Evolutionary conservation across 352 stramenopile genomes (phyloP), one percentile per base, ranked within the genome.

Genomic region (Halophytophthora batemanensis): DNA sequence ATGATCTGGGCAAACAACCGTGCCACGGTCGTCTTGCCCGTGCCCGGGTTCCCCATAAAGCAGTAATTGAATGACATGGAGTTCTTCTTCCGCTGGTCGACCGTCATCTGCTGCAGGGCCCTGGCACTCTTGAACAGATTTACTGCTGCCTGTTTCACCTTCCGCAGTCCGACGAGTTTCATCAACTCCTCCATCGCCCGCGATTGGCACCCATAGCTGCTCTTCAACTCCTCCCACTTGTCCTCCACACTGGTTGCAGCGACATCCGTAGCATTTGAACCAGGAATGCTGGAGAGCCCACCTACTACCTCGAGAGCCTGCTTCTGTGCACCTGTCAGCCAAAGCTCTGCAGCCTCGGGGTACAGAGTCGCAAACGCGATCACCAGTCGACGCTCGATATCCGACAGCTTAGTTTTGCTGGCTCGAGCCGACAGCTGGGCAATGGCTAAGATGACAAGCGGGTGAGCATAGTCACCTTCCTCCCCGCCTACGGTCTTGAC

Each of bases 1-100:
- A 97, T 54, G n/a, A 96, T 77, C 1, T 52, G 57, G n/a, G 85
- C 81, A 71, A 95, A 96, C 22, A 93, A 47, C 17, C 80, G 72
- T 2, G 86, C 86, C 45, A 95, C 81, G 1, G 84, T 92, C 1
- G 82, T 92, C 50, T 93, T 92, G 0, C 81, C 81, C 0, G 78
- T 90, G 4, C 81, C 78, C 17, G 81, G 75, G 15, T 91, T 90
- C 1, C 81, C 81, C 18, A 84, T 51, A 39, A 90, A 91, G 55
- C 77, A 91, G 38, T 86, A 91, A 49, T 91, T 91, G 41, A 84
- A 69, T 3, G 73, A 40, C 35, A 76, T 71, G 12, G 56, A 22
- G 49, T 95, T 95, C 59, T 87, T 82, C 61, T 90, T 91, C 11
- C 83, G 64, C 45, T 81, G 72, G 6, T 56, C 31, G 2, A 57